These are phyloP conservation scores for Leccinum griseonigrum DNA, from an alignment of 1,284 basidiomycete genomes.

Conservation along the genomic window DNA sequence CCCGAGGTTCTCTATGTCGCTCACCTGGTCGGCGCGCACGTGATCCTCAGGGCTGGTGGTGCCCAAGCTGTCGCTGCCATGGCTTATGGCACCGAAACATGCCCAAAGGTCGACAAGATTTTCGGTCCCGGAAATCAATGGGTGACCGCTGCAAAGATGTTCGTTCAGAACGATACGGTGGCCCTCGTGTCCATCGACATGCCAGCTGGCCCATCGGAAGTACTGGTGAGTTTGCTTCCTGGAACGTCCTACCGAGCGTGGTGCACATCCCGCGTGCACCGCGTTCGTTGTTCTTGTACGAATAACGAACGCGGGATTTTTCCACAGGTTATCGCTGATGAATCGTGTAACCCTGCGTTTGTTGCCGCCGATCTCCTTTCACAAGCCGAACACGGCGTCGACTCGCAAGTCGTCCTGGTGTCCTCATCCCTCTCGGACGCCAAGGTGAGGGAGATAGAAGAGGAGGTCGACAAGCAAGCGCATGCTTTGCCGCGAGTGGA, in stretches of 20 bases:
- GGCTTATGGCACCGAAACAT: constrained; percentile 93
- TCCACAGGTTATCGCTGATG: constrained; percentile 86
- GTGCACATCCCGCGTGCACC: constrained; percentile 26
- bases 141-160: constrained; percentile 99
- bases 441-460: constrained; percentile 74
- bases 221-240: constrained; percentile 67
- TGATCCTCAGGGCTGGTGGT: constrained; percentile 91
- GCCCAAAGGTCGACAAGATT: constrained; percentile 99
- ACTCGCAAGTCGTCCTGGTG: constrained; percentile 96
- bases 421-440: constrained; percentile 67
- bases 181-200: constrained; percentile 98
- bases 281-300: constrained; percentile 38
- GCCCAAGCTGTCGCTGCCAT: constrained; percentile 97
- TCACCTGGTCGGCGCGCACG: constrained; percentile 81
- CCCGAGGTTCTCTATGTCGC: constrained; percentile 97
- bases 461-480: constrained; percentile 88
- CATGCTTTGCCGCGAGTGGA: constrained; percentile 83
- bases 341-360: constrained; percentile 82
- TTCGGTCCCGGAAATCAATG: constrained; percentile 99
- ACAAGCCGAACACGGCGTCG: constrained; percentile 97
- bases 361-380: constrained; percentile 96
- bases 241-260: constrained; percentile 6
- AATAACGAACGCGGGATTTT: constrained; percentile 35
- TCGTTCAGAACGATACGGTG: constrained; percentile 98
- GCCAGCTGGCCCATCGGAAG: constrained; percentile 98